These are phyloP conservation scores for Aspergillus sp. DNA, from an alignment of 2,329 filamentous ascomycete species.

Conservation along the genomic window DNA sequence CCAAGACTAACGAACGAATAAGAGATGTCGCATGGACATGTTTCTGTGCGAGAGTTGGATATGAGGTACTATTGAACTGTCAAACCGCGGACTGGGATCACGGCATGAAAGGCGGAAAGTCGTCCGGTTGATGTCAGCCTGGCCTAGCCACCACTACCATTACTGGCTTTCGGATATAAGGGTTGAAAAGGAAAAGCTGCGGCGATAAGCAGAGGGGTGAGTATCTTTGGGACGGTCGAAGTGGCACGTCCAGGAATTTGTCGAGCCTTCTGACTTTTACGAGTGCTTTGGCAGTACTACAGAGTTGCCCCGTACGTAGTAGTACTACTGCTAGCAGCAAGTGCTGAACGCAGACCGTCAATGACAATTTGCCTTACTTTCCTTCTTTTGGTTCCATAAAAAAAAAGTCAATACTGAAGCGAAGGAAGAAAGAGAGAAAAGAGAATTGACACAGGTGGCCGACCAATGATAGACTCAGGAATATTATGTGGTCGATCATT, in stretches of 20 bases:
- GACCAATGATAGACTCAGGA: constrained; percentile 8
- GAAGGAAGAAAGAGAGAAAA: constrained; percentile 4
- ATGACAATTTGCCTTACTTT: not conserved
- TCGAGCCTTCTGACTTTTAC: not conserved
- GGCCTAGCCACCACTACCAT: not conserved
- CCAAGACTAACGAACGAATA: not conserved
- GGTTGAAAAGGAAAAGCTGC: not conserved
- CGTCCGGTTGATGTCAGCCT: not conserved
- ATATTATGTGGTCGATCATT: constrained; percentile 4
- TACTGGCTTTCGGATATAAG: not conserved
- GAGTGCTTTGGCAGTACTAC: not conserved
- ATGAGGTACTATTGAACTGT: constrained; percentile 2
- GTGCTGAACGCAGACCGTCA: not conserved
- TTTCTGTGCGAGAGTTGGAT: not conserved
- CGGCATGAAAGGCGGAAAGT: not conserved
- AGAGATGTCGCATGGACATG: not conserved
- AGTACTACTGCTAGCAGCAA: not conserved
- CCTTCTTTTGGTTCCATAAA: not conserved
- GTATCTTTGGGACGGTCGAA: not conserved
- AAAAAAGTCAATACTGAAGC: not conserved
- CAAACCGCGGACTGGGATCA: not conserved
- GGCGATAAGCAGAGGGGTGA: not conserved
- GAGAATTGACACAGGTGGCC: not conserved
- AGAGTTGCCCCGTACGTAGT: not conserved
- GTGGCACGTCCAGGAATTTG: not conserved